These are phyloP conservation scores for Cucurbita moschata DNA, from an alignment of 306 rosid species.

Conservation along the genomic window DNA sequence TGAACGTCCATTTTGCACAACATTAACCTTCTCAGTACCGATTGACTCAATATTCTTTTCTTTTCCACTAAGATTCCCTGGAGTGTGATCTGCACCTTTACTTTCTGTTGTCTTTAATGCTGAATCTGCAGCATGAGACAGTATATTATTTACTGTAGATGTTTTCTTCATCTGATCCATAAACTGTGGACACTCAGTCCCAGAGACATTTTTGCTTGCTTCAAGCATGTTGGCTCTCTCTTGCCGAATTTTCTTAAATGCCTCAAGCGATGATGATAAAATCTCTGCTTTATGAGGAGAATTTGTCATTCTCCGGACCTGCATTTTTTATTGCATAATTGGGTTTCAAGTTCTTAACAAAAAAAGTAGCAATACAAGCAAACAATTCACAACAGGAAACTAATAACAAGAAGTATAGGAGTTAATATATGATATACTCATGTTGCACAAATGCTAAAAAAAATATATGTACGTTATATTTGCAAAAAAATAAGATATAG, in stretches of 20 bases:
- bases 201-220: slow-evolving; percentile 22
- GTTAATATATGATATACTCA: background rate
- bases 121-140: slow-evolving; percentile 19
- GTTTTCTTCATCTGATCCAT: slow-evolving; percentile 18
- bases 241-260: slow-evolving; percentile 84
- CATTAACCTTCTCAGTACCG: slow-evolving; percentile 21
- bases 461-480: background rate
- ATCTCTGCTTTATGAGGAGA: slow-evolving; percentile 97
- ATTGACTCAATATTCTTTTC: slow-evolving; percentile 23
- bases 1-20: slow-evolving; percentile 26
- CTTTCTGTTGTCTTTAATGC: slow-evolving; percentile 28
- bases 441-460: too few relatives aligned
- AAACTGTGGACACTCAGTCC: slow-evolving; percentile 30
- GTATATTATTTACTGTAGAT: slow-evolving; percentile 18
- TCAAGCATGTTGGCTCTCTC: slow-evolving; percentile 54
- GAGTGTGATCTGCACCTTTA: slow-evolving; percentile 28
- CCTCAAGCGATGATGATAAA: slow-evolving; percentile 90
- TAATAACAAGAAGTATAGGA: background rate
- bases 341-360: background rate
- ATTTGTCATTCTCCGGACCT: slow-evolving; percentile 96
- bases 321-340: slow-evolving; percentile 23
- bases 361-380: background rate
- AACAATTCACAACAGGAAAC: background rate
- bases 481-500: background rate
- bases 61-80: slow-evolving; percentile 22